Evolutionary conservation across 129 eudicot genomes (phyloP).

Genomic region (Centrapalus pauciflorus): DNA sequence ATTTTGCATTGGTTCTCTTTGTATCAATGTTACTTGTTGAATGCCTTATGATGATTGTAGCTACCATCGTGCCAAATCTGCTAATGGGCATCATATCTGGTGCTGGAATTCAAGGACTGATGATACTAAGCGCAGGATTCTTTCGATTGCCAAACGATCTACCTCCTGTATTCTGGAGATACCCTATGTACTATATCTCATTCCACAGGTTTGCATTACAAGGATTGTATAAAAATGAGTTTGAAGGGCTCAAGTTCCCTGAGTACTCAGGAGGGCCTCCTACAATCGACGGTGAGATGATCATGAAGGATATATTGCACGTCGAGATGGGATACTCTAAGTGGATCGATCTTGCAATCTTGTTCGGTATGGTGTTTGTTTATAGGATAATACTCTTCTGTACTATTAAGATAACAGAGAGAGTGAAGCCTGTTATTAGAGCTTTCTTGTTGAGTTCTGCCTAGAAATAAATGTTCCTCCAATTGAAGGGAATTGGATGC

Average conservation of each 20-base stretch:
- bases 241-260: constrained; percentile 29
- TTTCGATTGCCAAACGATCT: constrained; percentile 42
- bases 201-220: constrained; percentile 44
- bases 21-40: constrained; percentile 50
- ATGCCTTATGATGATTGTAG: constrained; percentile 69
- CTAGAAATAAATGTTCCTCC: neutral
- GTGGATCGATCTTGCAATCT: constrained; percentile 54
- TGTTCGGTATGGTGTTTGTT: constrained; percentile 47
- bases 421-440: constrained; percentile 24
- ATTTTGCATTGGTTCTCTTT: constrained; percentile 38
- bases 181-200: constrained; percentile 50
- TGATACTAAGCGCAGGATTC: constrained; percentile 58
- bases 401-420: constrained; percentile 36
- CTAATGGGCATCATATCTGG: constrained; percentile 64
- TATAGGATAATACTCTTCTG: constrained; percentile 39
- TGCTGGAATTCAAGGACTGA: constrained; percentile 62
- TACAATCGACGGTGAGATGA: constrained; percentile 21
- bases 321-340: constrained; percentile 51
- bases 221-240: constrained; percentile 54
- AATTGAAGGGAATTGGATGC: too few relatives aligned
- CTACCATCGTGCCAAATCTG: constrained; percentile 59
- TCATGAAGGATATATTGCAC: constrained; percentile 38
- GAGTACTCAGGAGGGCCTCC: constrained; percentile 6
- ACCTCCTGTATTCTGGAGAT: constrained; percentile 38
- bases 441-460: neutral